Evolutionary conservation across 2,329 filamentous ascomycete species (phyloP).

Genomic region (Pyricularia pennisetigena): DNA sequence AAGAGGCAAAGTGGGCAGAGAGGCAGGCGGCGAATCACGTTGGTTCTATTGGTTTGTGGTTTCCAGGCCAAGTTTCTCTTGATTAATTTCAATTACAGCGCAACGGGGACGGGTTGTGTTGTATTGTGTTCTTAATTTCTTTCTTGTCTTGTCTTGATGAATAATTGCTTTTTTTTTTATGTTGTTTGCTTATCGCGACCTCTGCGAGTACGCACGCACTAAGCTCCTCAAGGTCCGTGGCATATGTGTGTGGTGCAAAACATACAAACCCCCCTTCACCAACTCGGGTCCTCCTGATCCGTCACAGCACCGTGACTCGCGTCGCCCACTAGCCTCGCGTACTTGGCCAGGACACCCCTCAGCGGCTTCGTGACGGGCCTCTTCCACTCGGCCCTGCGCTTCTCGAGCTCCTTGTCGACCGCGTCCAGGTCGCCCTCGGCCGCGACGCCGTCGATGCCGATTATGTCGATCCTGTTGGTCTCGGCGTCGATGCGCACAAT

Average conservation of each 20-base stretch:
- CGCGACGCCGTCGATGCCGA: slow-evolving; percentile 33
- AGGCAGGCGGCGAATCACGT: neutral
- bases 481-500: slow-evolving; percentile 78
- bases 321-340: slow-evolving; percentile 78
- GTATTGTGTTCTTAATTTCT: neutral
- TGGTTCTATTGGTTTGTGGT: neutral
- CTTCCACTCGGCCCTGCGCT: slow-evolving; percentile 52
- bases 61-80: too few species aligned
- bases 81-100: too few species aligned
- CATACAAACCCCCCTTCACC: slow-evolving; percentile 9
- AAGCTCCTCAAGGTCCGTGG: too few species aligned
- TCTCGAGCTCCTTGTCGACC: slow-evolving; percentile 45
- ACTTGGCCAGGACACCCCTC: slow-evolving; percentile 82
- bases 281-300: slow-evolving; percentile 36
- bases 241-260: too few species aligned
- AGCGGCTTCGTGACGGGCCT: slow-evolving; percentile 62
- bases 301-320: slow-evolving; percentile 88
- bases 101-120: neutral
- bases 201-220: neutral
- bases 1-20: neutral
- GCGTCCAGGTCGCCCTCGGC: slow-evolving; percentile 9
- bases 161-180: neutral
- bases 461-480: slow-evolving; percentile 60
- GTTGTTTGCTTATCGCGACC: neutral
- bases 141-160: neutral